These are phyloP conservation scores for Pichia californica DNA, from an alignment of 805 yeast genomes.

Conservation along the genomic window DNA sequence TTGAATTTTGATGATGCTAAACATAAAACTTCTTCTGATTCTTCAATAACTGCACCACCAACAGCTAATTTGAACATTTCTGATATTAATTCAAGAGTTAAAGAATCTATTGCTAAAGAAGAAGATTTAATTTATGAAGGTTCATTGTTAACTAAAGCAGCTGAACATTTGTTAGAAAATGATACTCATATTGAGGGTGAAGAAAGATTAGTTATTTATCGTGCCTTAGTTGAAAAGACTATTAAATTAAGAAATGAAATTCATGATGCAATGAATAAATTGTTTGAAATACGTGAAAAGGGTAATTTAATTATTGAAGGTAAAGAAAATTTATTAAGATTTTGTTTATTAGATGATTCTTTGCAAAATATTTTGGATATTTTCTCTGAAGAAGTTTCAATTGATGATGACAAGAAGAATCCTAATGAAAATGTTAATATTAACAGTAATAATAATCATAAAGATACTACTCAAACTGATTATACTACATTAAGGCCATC, in stretches of 20 bases:
- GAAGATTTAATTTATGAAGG: constrained; percentile 75
- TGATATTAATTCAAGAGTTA: constrained; percentile 5
- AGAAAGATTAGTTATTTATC: constrained; percentile 39
- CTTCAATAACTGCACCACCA: too few species aligned
- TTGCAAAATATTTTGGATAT: constrained; percentile 46
- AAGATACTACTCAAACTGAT: background rate
- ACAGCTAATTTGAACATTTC: too few species aligned
- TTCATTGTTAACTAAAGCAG: constrained; percentile 64
- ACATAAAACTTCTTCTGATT: too few species aligned
- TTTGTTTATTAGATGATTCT: constrained; percentile 49
- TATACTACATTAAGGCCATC: constrained; percentile 17
- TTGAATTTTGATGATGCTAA: constrained; percentile 22
- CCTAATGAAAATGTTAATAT: background rate
- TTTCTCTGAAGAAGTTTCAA: constrained; percentile 27
- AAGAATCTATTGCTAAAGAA: constrained; percentile 15
- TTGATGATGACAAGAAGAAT: background rate
- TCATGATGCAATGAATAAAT: constrained; percentile 44
- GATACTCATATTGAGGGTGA: constrained; percentile 23
- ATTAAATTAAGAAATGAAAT: constrained; percentile 43
- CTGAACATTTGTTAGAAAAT: constrained; percentile 53
- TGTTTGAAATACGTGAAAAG: constrained; percentile 39
- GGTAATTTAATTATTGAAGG: constrained; percentile 48
- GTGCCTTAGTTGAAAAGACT: constrained; percentile 47
- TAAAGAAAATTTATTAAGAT: constrained; percentile 46
- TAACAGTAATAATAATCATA: background rate